phyloP scores from a whole-genome alignment of 257 asterid genomes.

The Petunia secreta region DNA sequence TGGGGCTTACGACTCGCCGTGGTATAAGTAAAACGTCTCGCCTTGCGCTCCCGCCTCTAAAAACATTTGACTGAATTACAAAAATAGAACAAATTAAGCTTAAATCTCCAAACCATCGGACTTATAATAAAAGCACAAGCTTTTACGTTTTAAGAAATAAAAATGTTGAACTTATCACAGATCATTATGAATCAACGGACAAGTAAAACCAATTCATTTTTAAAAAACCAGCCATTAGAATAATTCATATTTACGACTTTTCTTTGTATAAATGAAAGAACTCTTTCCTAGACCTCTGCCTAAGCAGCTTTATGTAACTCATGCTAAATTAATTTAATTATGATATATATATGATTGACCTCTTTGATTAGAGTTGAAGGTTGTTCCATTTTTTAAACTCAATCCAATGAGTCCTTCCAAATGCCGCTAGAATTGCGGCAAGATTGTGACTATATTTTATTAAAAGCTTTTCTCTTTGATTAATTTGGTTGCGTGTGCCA shows the following conservation, averaged over 20 bases:
- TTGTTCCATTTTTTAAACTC: neutral
- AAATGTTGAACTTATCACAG: no score
- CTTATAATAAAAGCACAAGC: no score
- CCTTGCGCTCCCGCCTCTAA: no score
- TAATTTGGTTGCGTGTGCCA: conserved; percentile 11
- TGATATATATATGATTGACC: conserved; percentile 15
- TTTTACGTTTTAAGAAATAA: no score
- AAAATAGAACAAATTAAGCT: no score
- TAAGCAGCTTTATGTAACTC: neutral
- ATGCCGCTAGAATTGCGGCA: conserved; percentile 35
- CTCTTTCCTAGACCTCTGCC: conserved; percentile 3
- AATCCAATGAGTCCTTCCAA: conserved; percentile 20
- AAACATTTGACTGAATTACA: no score
- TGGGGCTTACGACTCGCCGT: no score
- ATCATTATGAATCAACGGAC: neutral
- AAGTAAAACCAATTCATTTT: neutral
- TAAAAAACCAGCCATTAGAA: neutral
- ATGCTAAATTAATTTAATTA: neutral
- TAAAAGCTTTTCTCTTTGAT: neutral
- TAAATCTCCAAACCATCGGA: no score
- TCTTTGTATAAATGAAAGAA: neutral
- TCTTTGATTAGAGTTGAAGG: conserved; percentile 2
- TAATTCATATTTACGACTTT: conserved; percentile 15
- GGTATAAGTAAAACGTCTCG: no score
- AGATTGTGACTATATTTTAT: conserved; percentile 28